A percentile compares a stretch with the other conserved stretches of the same genome.
phyloP scores from a whole-genome alignment of 2,329 filamentous ascomycete species.

The Sordariomycetes sp. region DNA sequence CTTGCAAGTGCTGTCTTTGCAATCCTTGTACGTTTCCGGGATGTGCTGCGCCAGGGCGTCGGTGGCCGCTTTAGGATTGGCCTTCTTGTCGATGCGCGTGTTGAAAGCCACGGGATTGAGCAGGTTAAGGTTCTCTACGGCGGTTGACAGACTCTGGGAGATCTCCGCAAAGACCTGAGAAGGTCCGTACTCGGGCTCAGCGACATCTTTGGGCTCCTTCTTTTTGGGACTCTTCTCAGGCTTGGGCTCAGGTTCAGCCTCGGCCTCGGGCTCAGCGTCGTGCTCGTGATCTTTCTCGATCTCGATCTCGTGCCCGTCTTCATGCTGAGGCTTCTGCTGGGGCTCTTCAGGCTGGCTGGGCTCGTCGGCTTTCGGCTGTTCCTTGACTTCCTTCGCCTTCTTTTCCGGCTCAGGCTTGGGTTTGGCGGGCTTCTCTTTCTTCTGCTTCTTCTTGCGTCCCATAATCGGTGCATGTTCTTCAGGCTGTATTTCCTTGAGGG shows the following conservation, averaged over 20 bases:
- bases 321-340: neutral
- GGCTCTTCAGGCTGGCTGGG: neutral
- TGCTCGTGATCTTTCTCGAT: neutral
- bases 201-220: no score
- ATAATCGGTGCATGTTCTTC: constrained; percentile 62
- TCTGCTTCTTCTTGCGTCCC: constrained; percentile 77
- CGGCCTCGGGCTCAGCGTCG: neutral
- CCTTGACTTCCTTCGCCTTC: neutral
- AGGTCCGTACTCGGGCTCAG: constrained; percentile 19
- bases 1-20: constrained; percentile 26
- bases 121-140: constrained; percentile 24
- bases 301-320: neutral
- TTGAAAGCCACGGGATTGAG: constrained; percentile 23
- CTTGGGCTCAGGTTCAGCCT: neutral
- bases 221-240: no score
- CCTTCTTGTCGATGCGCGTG: constrained; percentile 16
- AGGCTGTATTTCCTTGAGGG: constrained; percentile 39
- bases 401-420: constrained; percentile 7
- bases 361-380: neutral
- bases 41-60: constrained; percentile 7
- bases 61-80: neutral
- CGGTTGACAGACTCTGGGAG: constrained; percentile 20
- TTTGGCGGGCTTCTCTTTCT: constrained; percentile 53
- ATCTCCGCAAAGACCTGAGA: constrained; percentile 25
- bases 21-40: no score